A percentile compares a stretch with the other conserved stretches of the same genome.
Evolutionary conservation across 768 basidiomycete genomes (phyloP).

Genomic region (Termitomyces sp.): DNA sequence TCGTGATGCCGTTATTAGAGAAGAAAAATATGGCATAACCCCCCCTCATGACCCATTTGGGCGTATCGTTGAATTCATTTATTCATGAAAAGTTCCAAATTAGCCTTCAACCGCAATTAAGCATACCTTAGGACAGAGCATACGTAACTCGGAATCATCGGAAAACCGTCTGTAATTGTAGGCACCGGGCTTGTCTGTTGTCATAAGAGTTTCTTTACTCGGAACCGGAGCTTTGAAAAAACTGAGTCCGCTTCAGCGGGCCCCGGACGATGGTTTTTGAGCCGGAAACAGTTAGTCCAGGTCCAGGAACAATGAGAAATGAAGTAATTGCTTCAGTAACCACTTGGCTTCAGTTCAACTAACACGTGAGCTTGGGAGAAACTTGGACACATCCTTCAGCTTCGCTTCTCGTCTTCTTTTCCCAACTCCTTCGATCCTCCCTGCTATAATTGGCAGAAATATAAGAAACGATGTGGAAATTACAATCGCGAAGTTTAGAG

Average conservation of each 20-base stretch:
- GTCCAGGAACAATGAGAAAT: not conserved
- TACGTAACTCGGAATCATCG: not conserved
- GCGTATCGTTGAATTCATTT: not conserved
- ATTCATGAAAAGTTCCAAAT: not conserved
- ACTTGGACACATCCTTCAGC: not conserved
- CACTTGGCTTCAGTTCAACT: not conserved
- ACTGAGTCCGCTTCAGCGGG: not conserved
- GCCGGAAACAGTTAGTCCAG: not conserved
- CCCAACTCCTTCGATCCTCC: not conserved
- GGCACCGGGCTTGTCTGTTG: not conserved
- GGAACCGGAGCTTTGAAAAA: not conserved
- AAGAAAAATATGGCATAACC: not conserved
- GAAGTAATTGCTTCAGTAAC: not conserved
- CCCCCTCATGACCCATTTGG: not conserved
- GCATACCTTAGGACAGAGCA: not conserved
- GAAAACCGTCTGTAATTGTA: not conserved
- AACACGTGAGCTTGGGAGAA: not conserved
- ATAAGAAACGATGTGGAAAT: not conserved
- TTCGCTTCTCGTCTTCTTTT: not conserved
- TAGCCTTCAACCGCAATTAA: not conserved
- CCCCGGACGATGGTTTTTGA: not conserved
- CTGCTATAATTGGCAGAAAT: not conserved
- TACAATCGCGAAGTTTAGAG: not conserved
- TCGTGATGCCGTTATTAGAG: not conserved
- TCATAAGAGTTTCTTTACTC: not conserved